These are phyloP conservation scores for Paramecium tetraurelia DNA, from an alignment of 73 alveolate genomes.

Conservation along the genomic window DNA sequence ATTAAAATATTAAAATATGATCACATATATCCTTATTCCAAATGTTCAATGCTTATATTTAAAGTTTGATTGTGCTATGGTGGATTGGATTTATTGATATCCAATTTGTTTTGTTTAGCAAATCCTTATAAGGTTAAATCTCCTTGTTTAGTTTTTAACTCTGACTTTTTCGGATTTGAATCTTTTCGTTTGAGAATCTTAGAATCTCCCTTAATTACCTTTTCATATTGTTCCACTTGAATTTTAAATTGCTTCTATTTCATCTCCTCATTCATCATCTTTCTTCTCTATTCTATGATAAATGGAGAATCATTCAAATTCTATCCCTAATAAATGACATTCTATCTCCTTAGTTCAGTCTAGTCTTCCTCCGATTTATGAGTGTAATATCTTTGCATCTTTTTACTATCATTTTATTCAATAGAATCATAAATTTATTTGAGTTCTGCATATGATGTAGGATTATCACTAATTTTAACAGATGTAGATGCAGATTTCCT, in stretches of 20 bases:
- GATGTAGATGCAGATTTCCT: neutral
- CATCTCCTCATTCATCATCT: constrained; percentile 2
- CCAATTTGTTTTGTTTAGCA: neutral
- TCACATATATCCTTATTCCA: constrained; percentile 48
- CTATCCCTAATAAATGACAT: neutral
- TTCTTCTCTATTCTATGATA: neutral
- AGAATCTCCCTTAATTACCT: neutral
- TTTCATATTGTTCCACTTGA: constrained; percentile 2
- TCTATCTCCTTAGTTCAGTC: neutral
- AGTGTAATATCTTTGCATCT: neutral
- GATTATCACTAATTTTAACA: neutral
- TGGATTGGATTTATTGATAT: neutral
- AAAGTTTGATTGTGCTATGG: neutral
- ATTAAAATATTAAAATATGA: neutral
- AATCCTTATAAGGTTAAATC: constrained; percentile 6
- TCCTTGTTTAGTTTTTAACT: neutral
- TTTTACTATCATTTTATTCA: neutral
- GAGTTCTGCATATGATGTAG: neutral
- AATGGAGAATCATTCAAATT: constrained; percentile 22
- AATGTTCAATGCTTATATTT: neutral
- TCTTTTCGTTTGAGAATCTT: neutral
- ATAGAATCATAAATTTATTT: neutral
- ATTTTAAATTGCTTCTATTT: neutral
- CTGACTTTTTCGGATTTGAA: neutral
- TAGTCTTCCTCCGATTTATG: neutral